A percentile compares a stretch with the other conserved stretches of the same genome.
These are phyloP conservation scores for Gynandropsis gynandra DNA, from an alignment of 345 rosid genomes.

Conservation along the genomic window DNA sequence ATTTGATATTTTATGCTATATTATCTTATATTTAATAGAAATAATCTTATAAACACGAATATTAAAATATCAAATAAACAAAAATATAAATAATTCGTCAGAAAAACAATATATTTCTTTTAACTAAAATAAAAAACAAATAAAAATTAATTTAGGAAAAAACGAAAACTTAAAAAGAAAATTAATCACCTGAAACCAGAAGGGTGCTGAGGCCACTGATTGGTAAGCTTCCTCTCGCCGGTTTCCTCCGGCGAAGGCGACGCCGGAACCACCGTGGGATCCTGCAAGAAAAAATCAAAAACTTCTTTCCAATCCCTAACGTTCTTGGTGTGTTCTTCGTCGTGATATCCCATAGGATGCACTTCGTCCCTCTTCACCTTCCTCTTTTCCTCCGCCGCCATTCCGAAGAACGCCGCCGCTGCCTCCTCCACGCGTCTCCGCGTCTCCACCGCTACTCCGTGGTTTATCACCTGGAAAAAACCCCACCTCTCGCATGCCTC, in stretches of 20 bases:
- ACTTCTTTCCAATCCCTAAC: conserved; percentile 93
- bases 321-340: conserved; percentile 81
- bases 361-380: conserved; percentile 61
- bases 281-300: conserved; percentile 55
- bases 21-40: no score
- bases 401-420: conserved; percentile 47
- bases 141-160: neutral
- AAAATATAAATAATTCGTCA: no score
- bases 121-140: no score
- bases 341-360: conserved; percentile 63
- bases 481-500: conserved; percentile 80
- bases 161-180: neutral
- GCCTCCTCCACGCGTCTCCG: conserved; percentile 30
- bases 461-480: conserved; percentile 79
- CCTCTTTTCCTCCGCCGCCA: conserved; percentile 47
- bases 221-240: conserved; percentile 38
- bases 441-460: conserved; percentile 54
- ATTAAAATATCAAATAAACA: no score
- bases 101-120: no score
- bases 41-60: no score
- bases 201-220: conserved; percentile 75
- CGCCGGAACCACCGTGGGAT: conserved; percentile 56
- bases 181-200: conserved; percentile 47
- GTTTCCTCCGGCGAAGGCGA: conserved; percentile 41
- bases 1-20: no score